Base-by-base conservation (phyloP, 306 rosid genomes). In the Quercus variabilis region DNA sequence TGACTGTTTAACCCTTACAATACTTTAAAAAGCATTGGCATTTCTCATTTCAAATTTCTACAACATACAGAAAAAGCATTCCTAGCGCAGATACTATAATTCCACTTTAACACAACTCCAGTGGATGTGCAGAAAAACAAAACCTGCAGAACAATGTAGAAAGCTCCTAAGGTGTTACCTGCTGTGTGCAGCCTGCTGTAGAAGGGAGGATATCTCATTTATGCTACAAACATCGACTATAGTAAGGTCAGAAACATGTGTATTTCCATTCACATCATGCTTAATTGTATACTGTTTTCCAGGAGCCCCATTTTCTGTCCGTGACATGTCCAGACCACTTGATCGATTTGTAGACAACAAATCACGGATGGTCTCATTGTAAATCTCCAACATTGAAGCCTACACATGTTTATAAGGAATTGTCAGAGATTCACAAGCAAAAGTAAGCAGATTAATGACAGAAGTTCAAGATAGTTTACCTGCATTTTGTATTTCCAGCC, bases 401-500 rank as follows among this genome's bases (percentile, higher is more conserved):
- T 96, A 49, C 49, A 84, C 58, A 74, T 54, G 15, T 74, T 38
- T 55, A 17, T 23, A 49, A 63, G 5, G 67, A 6, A 72, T 41
- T 25, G 1, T 67, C 17, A 83, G 6, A 17, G 49, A 62, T 23
- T 63, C 63, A 23, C 79, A 38, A 69, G 64, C 21, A 46, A 9
- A 78, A 64, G 30, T 51, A 75, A 33, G 55, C 75, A 75, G 28
- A 73, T 74, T 41, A 71, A 74, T 75, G 58, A 54, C 55, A 38
- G 64, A 68, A 35, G 25, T 54, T 69, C 31, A 68, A 79, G 35
- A 69, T 55, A 55, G 35, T 46, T 31, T 82, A 92, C 98, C 94
- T 90, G 97, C 98, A 95, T 95, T 80, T 79, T 88, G 87, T 87
- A 92, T 69, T 85, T 90, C 99, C 99, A 95, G 10, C 99, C 99